phyloP scores from a whole-genome alignment of 2,329 filamentous ascomycete genomes.

The Venturia pyrina region DNA sequence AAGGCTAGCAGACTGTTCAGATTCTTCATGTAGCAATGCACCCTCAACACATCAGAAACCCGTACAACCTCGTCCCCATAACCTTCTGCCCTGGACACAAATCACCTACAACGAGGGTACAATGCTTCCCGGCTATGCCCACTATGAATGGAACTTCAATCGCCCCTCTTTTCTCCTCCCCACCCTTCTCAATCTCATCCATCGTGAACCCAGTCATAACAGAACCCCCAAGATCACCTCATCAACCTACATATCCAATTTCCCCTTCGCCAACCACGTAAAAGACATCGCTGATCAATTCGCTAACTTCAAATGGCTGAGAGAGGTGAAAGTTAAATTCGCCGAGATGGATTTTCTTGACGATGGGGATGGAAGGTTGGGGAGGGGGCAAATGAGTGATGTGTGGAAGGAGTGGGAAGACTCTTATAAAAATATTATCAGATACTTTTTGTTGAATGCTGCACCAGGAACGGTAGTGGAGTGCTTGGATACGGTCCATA shows the following conservation, averaged over 20 bases:
- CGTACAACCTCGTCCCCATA: conserved; percentile 27
- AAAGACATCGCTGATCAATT: conserved; percentile 19
- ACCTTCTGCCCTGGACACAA: conserved; percentile 53
- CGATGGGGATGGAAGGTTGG: conserved; percentile 24
- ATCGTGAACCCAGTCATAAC: conserved; percentile 17
- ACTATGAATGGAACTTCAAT: conserved; percentile 61
- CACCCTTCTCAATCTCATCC: conserved; percentile 29
- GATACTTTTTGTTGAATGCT: background rate
- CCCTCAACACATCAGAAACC: background rate
- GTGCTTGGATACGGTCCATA: background rate
- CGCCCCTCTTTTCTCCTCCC: conserved; percentile 52
- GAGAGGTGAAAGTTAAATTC: conserved; percentile 29
- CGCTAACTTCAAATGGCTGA: conserved; percentile 22
- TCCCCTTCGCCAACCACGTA: conserved; percentile 55
- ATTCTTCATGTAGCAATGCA: conserved; percentile 12
- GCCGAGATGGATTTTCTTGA: conserved; percentile 30
- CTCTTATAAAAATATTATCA: background rate
- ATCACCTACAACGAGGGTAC: conserved; percentile 66
- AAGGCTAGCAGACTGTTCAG: background rate
- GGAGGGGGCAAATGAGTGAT: conserved; percentile 32
- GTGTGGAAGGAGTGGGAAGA: conserved; percentile 25
- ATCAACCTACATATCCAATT: conserved; percentile 54
- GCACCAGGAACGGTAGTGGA: background rate
- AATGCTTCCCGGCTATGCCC: conserved; percentile 58
- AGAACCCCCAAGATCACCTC: conserved; percentile 27